Conservation (phyloP, 495 filamentous ascomycete genomes). For the Hypoxylon cercidicola region DNA sequence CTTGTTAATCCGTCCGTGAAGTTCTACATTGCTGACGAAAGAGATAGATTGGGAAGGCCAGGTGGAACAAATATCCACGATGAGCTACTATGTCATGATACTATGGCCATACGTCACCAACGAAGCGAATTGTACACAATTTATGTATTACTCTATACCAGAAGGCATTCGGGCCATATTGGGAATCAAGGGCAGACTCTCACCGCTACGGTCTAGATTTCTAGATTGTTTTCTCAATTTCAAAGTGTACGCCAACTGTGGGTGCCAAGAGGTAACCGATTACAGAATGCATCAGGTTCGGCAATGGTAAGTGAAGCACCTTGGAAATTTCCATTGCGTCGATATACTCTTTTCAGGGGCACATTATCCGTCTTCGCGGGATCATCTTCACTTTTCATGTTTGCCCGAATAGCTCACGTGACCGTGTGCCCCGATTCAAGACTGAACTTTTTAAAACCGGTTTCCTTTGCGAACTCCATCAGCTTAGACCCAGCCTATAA, state of each 20-base stretch:
- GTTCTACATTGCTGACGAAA: slow-evolving; percentile 25
- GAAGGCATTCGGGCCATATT: slow-evolving; percentile 19
- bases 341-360: no score
- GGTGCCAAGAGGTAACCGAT: neutral
- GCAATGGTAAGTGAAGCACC: slow-evolving; percentile 2
- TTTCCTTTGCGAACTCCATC: slow-evolving; percentile 16
- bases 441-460: slow-evolving; percentile 31
- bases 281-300: neutral
- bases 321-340: no score
- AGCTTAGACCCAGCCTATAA: slow-evolving; percentile 20
- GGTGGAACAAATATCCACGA: slow-evolving; percentile 93
- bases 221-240: neutral
- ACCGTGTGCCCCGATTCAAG: slow-evolving; percentile 29
- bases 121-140: slow-evolving; percentile 45
- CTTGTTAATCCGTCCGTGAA: slow-evolving; percentile 1
- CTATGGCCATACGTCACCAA: slow-evolving; percentile 24
- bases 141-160: slow-evolving; percentile 33
- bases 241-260: neutral
- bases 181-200: slow-evolving; percentile 4
- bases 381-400: no score
- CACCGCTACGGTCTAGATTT: neutral
- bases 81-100: slow-evolving; percentile 47
- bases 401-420: slow-evolving; percentile 25
- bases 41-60: slow-evolving; percentile 79
- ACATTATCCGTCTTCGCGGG: no score